Percentiles rank a stretch among this genome's conserved stretches.
Conservation (phyloP, 2,329 filamentous ascomycete genomes). For the Aspergillus sp. region DNA sequence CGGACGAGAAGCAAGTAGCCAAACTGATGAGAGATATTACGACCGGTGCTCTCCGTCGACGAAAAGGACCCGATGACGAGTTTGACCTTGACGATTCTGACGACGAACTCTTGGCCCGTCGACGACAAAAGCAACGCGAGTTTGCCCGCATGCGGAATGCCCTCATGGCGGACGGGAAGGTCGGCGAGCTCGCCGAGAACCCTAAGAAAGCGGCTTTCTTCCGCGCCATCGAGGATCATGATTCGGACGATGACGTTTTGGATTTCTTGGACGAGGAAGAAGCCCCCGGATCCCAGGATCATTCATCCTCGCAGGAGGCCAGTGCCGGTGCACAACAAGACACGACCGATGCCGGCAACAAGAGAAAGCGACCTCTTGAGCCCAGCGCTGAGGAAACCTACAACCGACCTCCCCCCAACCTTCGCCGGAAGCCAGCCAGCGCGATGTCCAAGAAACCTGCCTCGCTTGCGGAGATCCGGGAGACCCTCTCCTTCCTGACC, state of each 20-base stretch:
- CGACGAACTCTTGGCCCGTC: constrained; percentile 71
- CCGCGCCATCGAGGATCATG: constrained; percentile 80
- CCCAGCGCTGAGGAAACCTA: constrained; percentile 42
- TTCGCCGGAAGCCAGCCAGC: constrained; percentile 59
- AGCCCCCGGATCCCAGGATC: constrained; percentile 42
- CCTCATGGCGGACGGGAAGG: constrained; percentile 80
- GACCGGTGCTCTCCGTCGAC: constrained; percentile 80
- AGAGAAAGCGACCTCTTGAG: constrained; percentile 43
- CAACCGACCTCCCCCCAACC: constrained; percentile 58
- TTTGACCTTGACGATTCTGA: constrained; percentile 89
- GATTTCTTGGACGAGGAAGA: constrained; percentile 63
- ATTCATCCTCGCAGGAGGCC: constrained; percentile 27
- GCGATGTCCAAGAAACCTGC: constrained; percentile 64
- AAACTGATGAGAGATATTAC: constrained; percentile 93
- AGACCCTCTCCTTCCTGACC: constrained; percentile 79
- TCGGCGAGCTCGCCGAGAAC: constrained; percentile 86
- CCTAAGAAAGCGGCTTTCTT: constrained; percentile 89
- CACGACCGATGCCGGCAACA: constrained; percentile 25
- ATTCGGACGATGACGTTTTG: constrained; percentile 64
- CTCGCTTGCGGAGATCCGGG: constrained; percentile 75
- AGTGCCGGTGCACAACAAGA: constrained; percentile 21
- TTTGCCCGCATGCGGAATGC: constrained; percentile 91
- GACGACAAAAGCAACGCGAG: constrained; percentile 79
- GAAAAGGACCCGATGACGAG: constrained; percentile 69
- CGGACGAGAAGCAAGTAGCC: constrained; percentile 83